Percentiles rank a stretch among this genome's conserved stretches.
Evolutionary conservation across 306 rosid genomes (phyloP).

Genomic region (Pterocarpus macrocarpus): DNA sequence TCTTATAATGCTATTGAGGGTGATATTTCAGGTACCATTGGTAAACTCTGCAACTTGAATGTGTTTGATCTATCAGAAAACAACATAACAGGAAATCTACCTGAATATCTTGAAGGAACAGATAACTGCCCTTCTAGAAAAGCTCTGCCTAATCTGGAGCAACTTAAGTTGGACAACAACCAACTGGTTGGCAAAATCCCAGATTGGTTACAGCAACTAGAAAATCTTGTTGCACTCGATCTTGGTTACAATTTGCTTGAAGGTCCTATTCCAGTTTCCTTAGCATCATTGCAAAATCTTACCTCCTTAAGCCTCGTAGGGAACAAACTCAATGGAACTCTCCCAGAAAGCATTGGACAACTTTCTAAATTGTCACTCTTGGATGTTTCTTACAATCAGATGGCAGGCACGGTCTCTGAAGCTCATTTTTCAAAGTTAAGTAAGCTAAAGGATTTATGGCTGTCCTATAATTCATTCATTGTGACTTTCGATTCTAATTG

Average conservation of each 20-base stretch:
- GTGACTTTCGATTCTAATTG: constrained; percentile 50
- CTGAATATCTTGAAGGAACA: constrained; percentile 50
- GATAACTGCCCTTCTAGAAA: constrained; percentile 17
- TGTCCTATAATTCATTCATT: constrained; percentile 55
- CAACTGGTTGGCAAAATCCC: constrained; percentile 51
- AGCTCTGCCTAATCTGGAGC: constrained; percentile 41
- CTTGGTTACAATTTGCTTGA: constrained; percentile 43
- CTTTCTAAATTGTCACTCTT: constrained; percentile 43
- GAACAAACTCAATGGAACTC: constrained; percentile 55
- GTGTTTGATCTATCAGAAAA: constrained; percentile 23
- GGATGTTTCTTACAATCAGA: constrained; percentile 58
- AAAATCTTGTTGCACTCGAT: constrained; percentile 41
- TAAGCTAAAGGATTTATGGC: neutral
- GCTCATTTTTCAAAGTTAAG: constrained; percentile 47
- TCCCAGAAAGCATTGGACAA: constrained; percentile 58
- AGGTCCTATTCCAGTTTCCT: constrained; percentile 51
- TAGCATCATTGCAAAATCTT: constrained; percentile 48
- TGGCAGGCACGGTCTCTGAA: constrained; percentile 52
- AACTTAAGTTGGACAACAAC: constrained; percentile 30
- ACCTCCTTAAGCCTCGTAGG: neutral
- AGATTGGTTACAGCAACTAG: neutral
- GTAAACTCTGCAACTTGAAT: constrained; percentile 42
- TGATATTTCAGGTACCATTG: constrained; percentile 55
- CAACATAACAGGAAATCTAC: constrained; percentile 50
- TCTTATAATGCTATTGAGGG: constrained; percentile 29